These are phyloP conservation scores for Beta corolliflora DNA, from an alignment of 179 eudicot genomes.

Conservation along the genomic window DNA sequence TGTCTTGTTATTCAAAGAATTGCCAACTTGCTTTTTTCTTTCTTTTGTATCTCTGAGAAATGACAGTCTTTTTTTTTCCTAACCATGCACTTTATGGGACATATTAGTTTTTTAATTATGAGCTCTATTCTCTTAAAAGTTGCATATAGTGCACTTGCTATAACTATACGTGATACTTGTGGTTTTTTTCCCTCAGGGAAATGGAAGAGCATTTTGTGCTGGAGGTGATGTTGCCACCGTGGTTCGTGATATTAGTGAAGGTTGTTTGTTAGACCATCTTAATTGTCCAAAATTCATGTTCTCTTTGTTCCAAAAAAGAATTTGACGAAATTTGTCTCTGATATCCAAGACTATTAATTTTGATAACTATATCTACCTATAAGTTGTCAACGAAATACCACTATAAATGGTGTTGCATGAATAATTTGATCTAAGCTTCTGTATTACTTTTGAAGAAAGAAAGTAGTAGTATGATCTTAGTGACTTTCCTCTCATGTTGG, in stretches of 20 bases:
- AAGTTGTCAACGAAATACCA: neutral
- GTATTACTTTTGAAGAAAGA: neutral
- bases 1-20: neutral
- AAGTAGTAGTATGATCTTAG: neutral
- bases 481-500: neutral
- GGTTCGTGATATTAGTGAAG: conserved; percentile 58
- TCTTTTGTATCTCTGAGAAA: too few relatives aligned
- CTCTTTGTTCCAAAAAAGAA: neutral
- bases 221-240: conserved; percentile 87
- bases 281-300: neutral
- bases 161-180: conserved; percentile 1
- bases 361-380: neutral
- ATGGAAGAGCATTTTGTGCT: conserved; percentile 87
- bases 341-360: neutral
- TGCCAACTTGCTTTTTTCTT: neutral
- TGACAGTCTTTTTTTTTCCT: too few relatives aligned
- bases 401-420: neutral
- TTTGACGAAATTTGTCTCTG: neutral
- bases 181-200: conserved; percentile 46
- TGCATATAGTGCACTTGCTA: neutral
- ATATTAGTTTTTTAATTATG: neutral
- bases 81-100: neutral
- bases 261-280: conserved; percentile 30
- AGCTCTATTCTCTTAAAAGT: neutral
- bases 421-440: neutral